Evolutionary conservation across 768 basidiomycete species (phyloP).

Genomic region (Kwoniella dendrophila): DNA sequence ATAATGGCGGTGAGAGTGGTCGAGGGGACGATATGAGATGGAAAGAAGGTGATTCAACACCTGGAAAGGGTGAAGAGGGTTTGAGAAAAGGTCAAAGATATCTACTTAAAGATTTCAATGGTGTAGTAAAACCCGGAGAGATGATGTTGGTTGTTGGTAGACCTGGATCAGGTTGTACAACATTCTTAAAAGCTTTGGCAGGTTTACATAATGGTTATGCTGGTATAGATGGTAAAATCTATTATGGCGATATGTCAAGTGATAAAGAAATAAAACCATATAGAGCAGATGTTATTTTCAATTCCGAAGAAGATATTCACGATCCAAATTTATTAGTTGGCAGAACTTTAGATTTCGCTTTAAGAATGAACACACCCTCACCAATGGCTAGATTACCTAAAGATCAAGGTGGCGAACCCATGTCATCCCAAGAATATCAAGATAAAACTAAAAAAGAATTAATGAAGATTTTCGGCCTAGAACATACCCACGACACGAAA

Average conservation of each 20-base stretch:
- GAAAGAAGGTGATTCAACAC: constrained; percentile 21
- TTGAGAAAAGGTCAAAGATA: constrained; percentile 41
- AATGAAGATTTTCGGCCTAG: constrained; percentile 48
- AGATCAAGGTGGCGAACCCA: constrained; percentile 29
- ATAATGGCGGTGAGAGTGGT: constrained; percentile 13
- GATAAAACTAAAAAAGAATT: constrained; percentile 57
- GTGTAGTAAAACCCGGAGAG: constrained; percentile 65
- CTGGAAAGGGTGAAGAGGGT: constrained; percentile 33
- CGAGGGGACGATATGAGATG: constrained; percentile 22
- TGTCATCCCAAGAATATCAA: constrained; percentile 42
- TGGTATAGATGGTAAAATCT: constrained; percentile 67
- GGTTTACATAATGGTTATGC: constrained; percentile 73
- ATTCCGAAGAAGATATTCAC: constrained; percentile 44
- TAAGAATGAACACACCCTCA: constrained; percentile 45
- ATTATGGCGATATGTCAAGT: constrained; percentile 62
- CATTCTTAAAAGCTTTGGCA: constrained; percentile 75
- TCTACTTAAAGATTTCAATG: constrained; percentile 62
- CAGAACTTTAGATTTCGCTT: constrained; percentile 49
- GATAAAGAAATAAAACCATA: constrained; percentile 34
- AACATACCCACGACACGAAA: constrained; percentile 46
- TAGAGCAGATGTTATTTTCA: constrained; percentile 42
- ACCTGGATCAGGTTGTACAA: constrained; percentile 80
- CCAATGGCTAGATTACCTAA: constrained; percentile 24
- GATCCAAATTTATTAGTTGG: constrained; percentile 48
- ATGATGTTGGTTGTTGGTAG: constrained; percentile 68